phyloP scores from a whole-genome alignment of 495 filamentous ascomycete genomes.

The Rhizodiscina lignyota region DNA sequence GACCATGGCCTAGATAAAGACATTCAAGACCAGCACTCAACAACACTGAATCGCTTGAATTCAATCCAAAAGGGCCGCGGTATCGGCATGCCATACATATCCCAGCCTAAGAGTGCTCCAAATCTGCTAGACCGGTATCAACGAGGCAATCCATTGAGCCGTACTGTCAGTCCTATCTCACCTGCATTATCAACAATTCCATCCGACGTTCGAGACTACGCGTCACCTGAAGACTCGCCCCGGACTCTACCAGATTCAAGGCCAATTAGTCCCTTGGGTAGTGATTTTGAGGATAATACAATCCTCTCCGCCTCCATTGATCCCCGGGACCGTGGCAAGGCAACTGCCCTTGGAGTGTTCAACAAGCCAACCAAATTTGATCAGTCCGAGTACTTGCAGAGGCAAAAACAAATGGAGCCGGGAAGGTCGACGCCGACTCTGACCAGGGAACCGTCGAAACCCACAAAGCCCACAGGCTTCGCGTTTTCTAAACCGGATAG shows the following conservation, averaged over 20 bases:
- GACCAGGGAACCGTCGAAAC: too few species aligned
- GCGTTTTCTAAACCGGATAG: too few species aligned
- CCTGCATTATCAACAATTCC: constrained; percentile 13
- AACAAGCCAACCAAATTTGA: constrained; percentile 66
- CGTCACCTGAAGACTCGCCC: constrained; percentile 20
- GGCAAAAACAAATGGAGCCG: constrained; percentile 63
- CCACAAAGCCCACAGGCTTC: constrained; percentile 7
- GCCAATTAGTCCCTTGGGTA: constrained; percentile 57
- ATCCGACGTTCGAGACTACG: constrained; percentile 12
- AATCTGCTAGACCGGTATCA: constrained; percentile 40
- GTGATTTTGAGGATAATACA: constrained; percentile 45
- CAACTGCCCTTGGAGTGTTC: constrained; percentile 72
- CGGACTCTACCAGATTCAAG: constrained; percentile 34
- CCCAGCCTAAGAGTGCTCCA: constrained; percentile 34
- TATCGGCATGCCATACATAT: constrained; percentile 18
- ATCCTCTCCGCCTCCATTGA: constrained; percentile 42
- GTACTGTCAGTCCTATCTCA: constrained; percentile 35
- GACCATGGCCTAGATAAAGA: constrained; percentile 71
- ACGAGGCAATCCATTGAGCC: constrained; percentile 25
- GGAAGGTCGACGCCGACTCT: constrained; percentile 32
- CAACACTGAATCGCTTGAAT: constrained; percentile 62
- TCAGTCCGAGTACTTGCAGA: constrained; percentile 68
- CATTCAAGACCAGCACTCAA: constrained; percentile 62
- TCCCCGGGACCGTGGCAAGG: constrained; percentile 67
- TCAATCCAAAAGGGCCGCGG: constrained; percentile 43